phyloP scores from a whole-genome alignment of 2,329 filamentous ascomycete genomes.

The Penicillium sumatraense region DNA sequence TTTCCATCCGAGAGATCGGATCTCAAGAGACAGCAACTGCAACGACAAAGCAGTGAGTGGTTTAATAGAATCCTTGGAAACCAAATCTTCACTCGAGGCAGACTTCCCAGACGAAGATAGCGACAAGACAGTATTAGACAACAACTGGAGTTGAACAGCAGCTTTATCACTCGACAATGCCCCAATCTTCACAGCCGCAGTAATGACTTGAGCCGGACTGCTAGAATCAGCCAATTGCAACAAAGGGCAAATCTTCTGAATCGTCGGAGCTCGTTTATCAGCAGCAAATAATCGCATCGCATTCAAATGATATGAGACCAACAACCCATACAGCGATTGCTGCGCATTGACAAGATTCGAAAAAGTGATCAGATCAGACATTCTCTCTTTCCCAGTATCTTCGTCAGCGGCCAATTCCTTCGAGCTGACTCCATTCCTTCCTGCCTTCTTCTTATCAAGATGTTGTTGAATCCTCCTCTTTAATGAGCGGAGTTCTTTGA shows the following conservation, averaged over 20 bases:
- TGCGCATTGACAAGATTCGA: constrained; percentile 32
- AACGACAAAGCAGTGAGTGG: constrained; percentile 39
- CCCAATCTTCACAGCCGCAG: constrained; percentile 41
- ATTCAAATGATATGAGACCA: constrained; percentile 47
- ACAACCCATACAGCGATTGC: constrained; percentile 34
- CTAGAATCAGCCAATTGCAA: constrained; percentile 39
- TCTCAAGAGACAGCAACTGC: constrained; percentile 49
- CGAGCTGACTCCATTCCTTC: constrained; percentile 22
- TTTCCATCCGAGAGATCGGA: constrained; percentile 48
- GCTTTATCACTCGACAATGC: constrained; percentile 44
- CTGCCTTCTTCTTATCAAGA: constrained; percentile 27
- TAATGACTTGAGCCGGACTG: constrained; percentile 46
- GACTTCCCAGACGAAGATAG: constrained; percentile 35
- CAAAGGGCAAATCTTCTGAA: constrained; percentile 37
- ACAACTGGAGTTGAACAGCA: constrained; percentile 48
- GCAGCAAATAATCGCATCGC: constrained; percentile 42
- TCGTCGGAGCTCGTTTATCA: constrained; percentile 37
- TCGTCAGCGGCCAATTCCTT: constrained; percentile 26
- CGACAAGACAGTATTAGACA: constrained; percentile 48
- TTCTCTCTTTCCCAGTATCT: constrained; percentile 37
- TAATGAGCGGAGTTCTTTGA: constrained; percentile 45
- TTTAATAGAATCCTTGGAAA: constrained; percentile 30
- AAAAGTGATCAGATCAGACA: constrained; percentile 44
- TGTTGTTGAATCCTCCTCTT: constrained; percentile 42
- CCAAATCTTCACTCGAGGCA: constrained; percentile 15